Base-by-base conservation (phyloP, 352 stramenopile species). In the Pythium monospermum region DNA sequence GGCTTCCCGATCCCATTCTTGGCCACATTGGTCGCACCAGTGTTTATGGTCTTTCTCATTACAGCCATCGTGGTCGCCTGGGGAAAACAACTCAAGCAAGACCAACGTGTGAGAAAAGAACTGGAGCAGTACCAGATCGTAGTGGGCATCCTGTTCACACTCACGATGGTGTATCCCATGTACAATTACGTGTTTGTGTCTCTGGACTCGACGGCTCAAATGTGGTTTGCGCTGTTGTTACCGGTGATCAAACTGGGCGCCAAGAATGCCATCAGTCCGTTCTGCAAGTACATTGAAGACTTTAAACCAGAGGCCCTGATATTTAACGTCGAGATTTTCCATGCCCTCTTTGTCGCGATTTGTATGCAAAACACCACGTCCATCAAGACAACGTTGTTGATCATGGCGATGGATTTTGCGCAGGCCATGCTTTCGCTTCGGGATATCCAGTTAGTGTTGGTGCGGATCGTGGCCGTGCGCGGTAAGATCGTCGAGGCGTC, bases 171-270 rank as follows among this genome's bases (percentile, higher is more conserved):
- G 3, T 67, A 64, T 21, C 53, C 53, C 5, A 22, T 38, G 1
- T 61, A 64, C 53, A 60, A 61, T 49, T 32, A 59, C 21, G 27
- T 39, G 6, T 70, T 69, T 42, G 22, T 44, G n/a, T 33, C 13
- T 28, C 38, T 66, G 25, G 33, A 55, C 6, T 26, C 27, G 0
- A n/a, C 10, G 13, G 13, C 28, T 11, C 58, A 71, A 26, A 55
- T 33, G 6, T 23, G 39, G 1, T 61, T 56, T 27, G 40, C 46
- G 11, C 21, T 71, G 2, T 8, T 76, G 12, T 50, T 83, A 16
- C 64, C 60, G 3, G 46, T 73, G 26, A 53, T 80, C 30, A 83
- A 83, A 39, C 41, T 83, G 12, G 37, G 48, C 2, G 60, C 57
- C 18, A 80, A 83, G 41, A 72, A 76, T 51, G 40, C 51, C 23